Base-by-base conservation (phyloP, 805 yeast genomes). In the Priceomyces fermenticarens region DNA sequence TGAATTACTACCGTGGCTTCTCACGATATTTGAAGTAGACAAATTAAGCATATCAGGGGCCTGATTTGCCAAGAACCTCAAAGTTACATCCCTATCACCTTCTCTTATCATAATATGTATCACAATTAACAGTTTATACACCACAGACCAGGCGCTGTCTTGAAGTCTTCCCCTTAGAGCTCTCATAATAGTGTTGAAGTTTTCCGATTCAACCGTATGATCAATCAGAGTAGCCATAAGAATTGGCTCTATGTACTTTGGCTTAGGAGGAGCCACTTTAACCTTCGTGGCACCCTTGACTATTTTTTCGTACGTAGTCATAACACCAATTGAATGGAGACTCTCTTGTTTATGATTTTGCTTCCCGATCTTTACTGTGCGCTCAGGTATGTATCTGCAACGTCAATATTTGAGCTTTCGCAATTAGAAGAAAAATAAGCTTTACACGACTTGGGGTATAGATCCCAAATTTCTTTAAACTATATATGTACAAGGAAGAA, bases 211-310 rank as follows among this genome's bases (percentile, higher is more conserved):
- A 1, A 59, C 52, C 3, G 56, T 43, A 44, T 67, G 73, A 26
- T 76, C 75, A 38, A 72, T 70, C 37, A 75, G 73, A 2, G 89
- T 84, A 23, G 85, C 73, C 72, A 81, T 74, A 26, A 93, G 72
- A 39, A 93, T 88, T 1, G 98, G 98, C 66, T 91, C 98, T 39
- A 93, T 81, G 59, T 93, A 93, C 62, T 93, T 93, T 30, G 95
- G 85, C 65, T 93, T 93, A 5, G 99, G 99, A n/a, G 98, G 96
- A 9, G 98, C 98, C 67, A 88, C 77, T 80, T 70, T 68, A 44
- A 70, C 66, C 52, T 70, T 65, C 47, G 75, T 65, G 49, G 72
- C 73, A 12, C 73, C 73, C 67, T 85, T 86, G 48, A 85, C 93
- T 44, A 84, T 70, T 63, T 85, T 85, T 47, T 82, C 83, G 56